Evolutionary conservation across 1,284 basidiomycete species (phyloP), one percentile per base, ranked within the genome.

Genomic region (Rhizopogon parksii): DNA sequence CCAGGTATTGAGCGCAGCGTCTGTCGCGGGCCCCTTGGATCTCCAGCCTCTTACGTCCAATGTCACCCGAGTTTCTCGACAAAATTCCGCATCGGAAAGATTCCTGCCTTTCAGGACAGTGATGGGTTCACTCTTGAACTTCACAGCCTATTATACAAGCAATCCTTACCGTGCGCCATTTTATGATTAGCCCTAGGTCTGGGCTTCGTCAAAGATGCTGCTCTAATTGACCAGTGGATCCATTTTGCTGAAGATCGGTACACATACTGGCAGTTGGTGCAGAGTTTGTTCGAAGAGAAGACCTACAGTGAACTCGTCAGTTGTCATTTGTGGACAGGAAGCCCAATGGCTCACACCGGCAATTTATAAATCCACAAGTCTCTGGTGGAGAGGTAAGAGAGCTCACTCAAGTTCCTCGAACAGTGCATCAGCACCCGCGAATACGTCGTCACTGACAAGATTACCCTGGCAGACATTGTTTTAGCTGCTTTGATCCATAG

Each of bases 391-490:
- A 60, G 53, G 34, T 56, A 69, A 46, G 63, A 54, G 40, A 64
- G 57, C 51, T 45, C 59, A 36, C 66, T 76, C 53, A 59, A 57
- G 25, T 61, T 62, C 62, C 69, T 85, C 53, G 72, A 85, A 62
- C 64, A 70, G 43, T 60, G 74, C 61, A 77, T 85, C 25, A 69
- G 72, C 57, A 76, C 77, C 36, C 54, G 56, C 38, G 63, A 59
- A 1, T 85, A 76, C 71, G 69, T 85, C 57, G 75, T 83, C 47
- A 75, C 75, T 51, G 77, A 83, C 64, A 71, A 73, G 59, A 69
- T 85, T 68, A 79, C 82, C 52, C 69, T 83, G 48, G 82, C 80
- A 50, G 83, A 85, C 60, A 68, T 85, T 63, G 66, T 71, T 51
- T 55, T 81, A 51, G 79, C 71, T 36, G 65, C 73, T 24, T 63